A percentile compares a stretch with the other conserved stretches of the same genome.
Conservation (phyloP, 495 filamentous ascomycete species). For the Arthonia radiata region DNA sequence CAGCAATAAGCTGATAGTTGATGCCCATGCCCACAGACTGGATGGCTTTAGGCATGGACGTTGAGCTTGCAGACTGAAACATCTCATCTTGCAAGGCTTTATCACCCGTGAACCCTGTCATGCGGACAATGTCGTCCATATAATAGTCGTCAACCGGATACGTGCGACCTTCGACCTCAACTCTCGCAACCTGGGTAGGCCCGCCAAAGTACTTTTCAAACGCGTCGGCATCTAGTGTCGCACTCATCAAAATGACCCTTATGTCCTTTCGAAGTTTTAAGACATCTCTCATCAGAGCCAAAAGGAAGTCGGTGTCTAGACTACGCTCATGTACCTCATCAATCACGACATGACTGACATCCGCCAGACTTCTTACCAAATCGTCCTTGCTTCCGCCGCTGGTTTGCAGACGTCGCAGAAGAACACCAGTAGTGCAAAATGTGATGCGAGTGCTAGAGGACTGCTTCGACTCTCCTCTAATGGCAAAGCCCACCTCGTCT, state of each 20-base stretch:
- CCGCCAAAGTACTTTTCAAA: conserved; percentile 68
- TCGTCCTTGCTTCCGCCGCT: conserved; percentile 53
- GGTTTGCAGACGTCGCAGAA: conserved; percentile 70
- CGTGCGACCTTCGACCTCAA: conserved; percentile 75
- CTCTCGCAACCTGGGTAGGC: conserved; percentile 37
- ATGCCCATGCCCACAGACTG: conserved; percentile 60
- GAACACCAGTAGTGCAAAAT: conserved; percentile 92
- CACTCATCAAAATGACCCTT: conserved; percentile 93
- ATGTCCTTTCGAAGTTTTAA: conserved; percentile 51
- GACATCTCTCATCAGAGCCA: conserved; percentile 73
- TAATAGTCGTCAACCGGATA: conserved; percentile 79
- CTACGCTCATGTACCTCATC: conserved; percentile 95
- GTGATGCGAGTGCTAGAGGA: conserved; percentile 60
- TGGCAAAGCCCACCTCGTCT: conserved; percentile 81
- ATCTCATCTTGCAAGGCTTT: conserved; percentile 4
- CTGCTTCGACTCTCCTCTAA: conserved; percentile 66
- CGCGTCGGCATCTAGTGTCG: conserved; percentile 71
- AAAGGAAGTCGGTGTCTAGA: conserved; percentile 81
- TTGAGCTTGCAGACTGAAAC: conserved; percentile 9
- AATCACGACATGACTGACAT: conserved; percentile 85
- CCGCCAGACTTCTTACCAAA: conserved; percentile 51
- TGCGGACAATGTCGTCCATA: conserved; percentile 62
- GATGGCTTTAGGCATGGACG: conserved; percentile 35
- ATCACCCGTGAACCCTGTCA: conserved; percentile 38
- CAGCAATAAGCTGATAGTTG: conserved; percentile 74